Conservation (phyloP, 768 basidiomycete genomes). For the Auriculariales sp. region DNA sequence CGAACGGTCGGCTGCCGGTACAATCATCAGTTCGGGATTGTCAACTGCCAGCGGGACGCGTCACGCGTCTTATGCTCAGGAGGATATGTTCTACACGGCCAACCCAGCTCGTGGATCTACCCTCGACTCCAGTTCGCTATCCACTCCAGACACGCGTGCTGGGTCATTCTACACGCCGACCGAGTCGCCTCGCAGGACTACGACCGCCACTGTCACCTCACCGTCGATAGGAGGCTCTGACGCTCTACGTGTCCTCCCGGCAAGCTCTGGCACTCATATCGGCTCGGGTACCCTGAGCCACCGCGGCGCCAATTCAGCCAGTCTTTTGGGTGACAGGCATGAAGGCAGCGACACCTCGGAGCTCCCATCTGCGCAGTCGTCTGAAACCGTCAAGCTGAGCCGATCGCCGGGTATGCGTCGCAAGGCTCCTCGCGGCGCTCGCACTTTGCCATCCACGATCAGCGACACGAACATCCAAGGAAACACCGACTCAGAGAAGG, state of each 20-base stretch:
- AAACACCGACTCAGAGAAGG: conserved; percentile 37
- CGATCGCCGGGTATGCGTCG: conserved; percentile 45
- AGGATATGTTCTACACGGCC: not conserved
- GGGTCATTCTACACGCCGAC: not conserved
- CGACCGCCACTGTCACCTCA: not conserved
- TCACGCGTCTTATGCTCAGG: too few species aligned
- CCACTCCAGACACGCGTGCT: not conserved
- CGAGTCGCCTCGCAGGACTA: not conserved
- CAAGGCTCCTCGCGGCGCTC: conserved; percentile 28
- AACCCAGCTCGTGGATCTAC: too few species aligned
- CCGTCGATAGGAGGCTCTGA: not conserved
- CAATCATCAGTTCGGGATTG: too few species aligned
- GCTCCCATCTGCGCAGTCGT: conserved; percentile 2
- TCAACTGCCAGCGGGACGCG: too few species aligned
- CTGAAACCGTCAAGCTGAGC: conserved; percentile 22
- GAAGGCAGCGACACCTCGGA: conserved; percentile 11
- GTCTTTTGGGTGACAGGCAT: conserved; percentile 42
- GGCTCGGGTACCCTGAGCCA: conserved; percentile 37
- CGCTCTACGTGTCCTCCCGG: not conserved
- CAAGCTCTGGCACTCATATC: conserved; percentile 24
- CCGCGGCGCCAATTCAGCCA: conserved; percentile 36
- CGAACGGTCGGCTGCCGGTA: too few species aligned
- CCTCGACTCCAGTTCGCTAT: not conserved
- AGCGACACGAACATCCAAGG: conserved; percentile 20
- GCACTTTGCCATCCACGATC: conserved; percentile 27